Evolutionary conservation across 805 yeast species (phyloP), one percentile per base, ranked within the genome.

Genomic region (Saccharomycopsis synnaedendra): DNA sequence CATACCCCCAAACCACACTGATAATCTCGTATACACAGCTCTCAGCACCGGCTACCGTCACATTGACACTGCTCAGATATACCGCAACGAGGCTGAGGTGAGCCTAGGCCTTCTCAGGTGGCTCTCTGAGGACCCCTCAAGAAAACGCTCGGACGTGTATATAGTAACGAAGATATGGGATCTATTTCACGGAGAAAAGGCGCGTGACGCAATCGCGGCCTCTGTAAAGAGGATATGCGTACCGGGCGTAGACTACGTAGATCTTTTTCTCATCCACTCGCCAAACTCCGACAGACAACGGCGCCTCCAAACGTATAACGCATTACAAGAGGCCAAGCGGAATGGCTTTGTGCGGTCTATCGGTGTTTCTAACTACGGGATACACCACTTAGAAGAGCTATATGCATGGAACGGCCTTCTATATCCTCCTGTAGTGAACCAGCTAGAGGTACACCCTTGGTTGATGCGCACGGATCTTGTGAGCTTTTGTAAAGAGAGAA

Each of bases 331-430:
- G 47, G 72, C 72, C 4, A 79, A 73, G 6, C 71, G 61, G 31
- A 60, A 63, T 5, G 83, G 82, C 10, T 63, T 58, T 42, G 69
- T 78, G 30, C 69, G 67, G 53, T 65, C 66, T 43, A 74, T 81
- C 47, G 86, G 86, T 28, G 84, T 81, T 6, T 77, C 84, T 35
- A 80, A 80, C 61, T 80, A 69, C 57, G 83, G 83, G 11, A 59
- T 65, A 28, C 67, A 69, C 43, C 85, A 80, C 57, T 56, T 80
- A 31, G 62, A 76, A 55, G 83, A 80, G 59, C 60, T 81, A 28
- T 57, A 72, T 37, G 58, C 57, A 4, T 73, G 76, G 70, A 62
- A 62, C 7, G 74, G 66, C 3, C 63, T 78, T 39, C 64, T 62
- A 46, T 58, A 61, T 51, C 59, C 50, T 55, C 79, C 79, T 0